Conservation (phyloP, 139 green algal species). For the Chlorella sp. region DNA sequence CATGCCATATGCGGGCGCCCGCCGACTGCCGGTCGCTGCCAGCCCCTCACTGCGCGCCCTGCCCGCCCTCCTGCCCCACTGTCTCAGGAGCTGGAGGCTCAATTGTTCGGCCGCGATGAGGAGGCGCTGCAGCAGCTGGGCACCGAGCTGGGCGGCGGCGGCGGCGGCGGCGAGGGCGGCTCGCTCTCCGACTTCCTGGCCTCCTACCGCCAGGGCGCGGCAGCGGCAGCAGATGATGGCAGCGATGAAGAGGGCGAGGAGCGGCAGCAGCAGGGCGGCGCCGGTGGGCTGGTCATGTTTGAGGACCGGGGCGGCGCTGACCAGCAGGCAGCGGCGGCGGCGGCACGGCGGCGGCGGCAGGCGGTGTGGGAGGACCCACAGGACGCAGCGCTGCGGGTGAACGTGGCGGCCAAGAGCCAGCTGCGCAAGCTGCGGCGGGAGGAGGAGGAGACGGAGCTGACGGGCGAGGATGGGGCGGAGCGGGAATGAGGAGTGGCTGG, state of each 20-base stretch:
- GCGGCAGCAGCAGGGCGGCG: neutral
- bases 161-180: neutral
- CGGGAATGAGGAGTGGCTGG: neutral
- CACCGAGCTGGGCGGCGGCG: slow-evolving; percentile 6
- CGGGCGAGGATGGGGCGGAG: slow-evolving; percentile 31
- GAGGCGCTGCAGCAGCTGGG: slow-evolving; percentile 8
- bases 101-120: slow-evolving; percentile 55
- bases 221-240: neutral
- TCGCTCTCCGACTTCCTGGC: slow-evolving; percentile 16
- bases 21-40: neutral
- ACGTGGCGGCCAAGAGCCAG: slow-evolving; percentile 53
- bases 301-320: slow-evolving; percentile 32
- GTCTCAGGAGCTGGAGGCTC: slow-evolving; percentile 64
- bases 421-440: slow-evolving; percentile 77
- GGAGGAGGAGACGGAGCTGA: slow-evolving; percentile 62
- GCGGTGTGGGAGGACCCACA: slow-evolving; percentile 79
- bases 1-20: neutral
- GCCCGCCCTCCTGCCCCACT: too few relatives aligned
- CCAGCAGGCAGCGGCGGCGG: neutral
- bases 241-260: neutral
- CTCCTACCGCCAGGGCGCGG: neutral
- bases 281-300: neutral
- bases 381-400: slow-evolving; percentile 59
- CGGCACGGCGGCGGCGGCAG: slow-evolving; percentile 2
- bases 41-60: neutral